These are phyloP conservation scores for Dactylonectria estremocensis DNA, from an alignment of 2,329 filamentous ascomycete genomes.

Conservation along the genomic window DNA sequence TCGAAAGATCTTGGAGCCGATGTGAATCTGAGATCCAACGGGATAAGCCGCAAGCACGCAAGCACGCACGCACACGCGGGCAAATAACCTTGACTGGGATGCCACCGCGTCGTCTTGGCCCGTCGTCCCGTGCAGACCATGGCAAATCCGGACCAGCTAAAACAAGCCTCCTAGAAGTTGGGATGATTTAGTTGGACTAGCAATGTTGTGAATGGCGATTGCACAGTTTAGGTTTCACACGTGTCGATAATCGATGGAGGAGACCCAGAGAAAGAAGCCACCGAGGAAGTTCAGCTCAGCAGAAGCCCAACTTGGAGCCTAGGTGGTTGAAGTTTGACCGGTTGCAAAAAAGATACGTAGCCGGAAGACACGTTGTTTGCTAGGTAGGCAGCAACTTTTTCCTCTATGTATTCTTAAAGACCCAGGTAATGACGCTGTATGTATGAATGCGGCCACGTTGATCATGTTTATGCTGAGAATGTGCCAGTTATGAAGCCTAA, in stretches of 20 bases:
- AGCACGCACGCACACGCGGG: not conserved
- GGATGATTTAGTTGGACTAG: not conserved
- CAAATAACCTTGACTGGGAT: slow-evolving; percentile 3
- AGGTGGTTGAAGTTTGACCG: too few species aligned
- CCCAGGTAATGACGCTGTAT: too few species aligned
- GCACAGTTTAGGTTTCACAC: not conserved
- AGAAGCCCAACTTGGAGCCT: not conserved
- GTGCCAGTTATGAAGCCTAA: too few species aligned
- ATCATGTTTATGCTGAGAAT: too few species aligned
- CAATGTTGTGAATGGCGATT: not conserved
- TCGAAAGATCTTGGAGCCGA: not conserved
- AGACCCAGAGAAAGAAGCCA: not conserved
- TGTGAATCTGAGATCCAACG: not conserved
- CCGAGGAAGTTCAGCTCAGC: not conserved
- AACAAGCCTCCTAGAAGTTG: slow-evolving; percentile 14
- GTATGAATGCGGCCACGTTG: too few species aligned
- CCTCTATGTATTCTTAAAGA: too few species aligned
- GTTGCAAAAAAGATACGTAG: too few species aligned
- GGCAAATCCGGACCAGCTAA: slow-evolving; percentile 10
- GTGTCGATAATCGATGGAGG: not conserved
- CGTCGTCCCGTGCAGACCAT: slow-evolving; percentile 14
- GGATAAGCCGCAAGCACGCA: not conserved
- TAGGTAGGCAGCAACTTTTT: too few species aligned
- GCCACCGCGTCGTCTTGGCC: slow-evolving; percentile 6
- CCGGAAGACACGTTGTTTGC: too few species aligned